A percentile compares a stretch with the other conserved stretches of the same genome.
phyloP scores from a whole-genome alignment of 257 asterid genomes.

The Penstemon eatonii region DNA sequence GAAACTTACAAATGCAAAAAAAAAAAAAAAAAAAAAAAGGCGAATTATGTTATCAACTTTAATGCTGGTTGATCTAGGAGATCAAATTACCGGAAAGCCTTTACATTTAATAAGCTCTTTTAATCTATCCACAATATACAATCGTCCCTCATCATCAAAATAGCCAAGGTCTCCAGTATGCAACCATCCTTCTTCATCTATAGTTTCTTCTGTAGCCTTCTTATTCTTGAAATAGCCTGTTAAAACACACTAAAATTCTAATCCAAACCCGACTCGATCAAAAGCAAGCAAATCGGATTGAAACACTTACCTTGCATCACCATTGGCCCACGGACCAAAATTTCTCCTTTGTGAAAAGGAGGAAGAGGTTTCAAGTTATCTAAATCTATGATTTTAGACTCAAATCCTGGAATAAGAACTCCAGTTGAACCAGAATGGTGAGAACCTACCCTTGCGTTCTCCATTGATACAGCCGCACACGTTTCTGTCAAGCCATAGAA shows the following conservation, averaged over 20 bases:
- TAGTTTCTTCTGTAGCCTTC: constrained; percentile 33
- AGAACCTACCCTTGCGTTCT: constrained; percentile 12
- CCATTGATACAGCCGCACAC: constrained; percentile 34
- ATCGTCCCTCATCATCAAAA: constrained; percentile 43
- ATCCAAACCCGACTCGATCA: no score
- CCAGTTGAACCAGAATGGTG: constrained; percentile 30
- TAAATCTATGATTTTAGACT: constrained; percentile 31
- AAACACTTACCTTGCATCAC: constrained; percentile 38
- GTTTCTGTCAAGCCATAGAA: constrained; percentile 46
- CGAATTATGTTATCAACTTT: neutral
- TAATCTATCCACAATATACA: constrained; percentile 42
- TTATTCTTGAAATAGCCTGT: constrained; percentile 41
- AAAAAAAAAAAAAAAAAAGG: no score
- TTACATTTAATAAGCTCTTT: constrained; percentile 53
- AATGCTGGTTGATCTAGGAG: neutral
- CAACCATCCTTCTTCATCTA: constrained; percentile 43
- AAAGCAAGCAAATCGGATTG: no score
- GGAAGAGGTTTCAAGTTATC: constrained; percentile 33
- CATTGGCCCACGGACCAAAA: constrained; percentile 35
- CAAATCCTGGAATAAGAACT: constrained; percentile 31
- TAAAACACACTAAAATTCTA: neutral
- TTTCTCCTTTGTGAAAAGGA: constrained; percentile 37
- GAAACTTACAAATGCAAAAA: neutral
- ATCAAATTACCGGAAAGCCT: constrained; percentile 38
- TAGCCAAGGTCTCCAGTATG: constrained; percentile 51